Evolutionary conservation across 106 monocot species (phyloP), one percentile per base, ranked within the genome.

Genomic region (Allium sativum): DNA sequence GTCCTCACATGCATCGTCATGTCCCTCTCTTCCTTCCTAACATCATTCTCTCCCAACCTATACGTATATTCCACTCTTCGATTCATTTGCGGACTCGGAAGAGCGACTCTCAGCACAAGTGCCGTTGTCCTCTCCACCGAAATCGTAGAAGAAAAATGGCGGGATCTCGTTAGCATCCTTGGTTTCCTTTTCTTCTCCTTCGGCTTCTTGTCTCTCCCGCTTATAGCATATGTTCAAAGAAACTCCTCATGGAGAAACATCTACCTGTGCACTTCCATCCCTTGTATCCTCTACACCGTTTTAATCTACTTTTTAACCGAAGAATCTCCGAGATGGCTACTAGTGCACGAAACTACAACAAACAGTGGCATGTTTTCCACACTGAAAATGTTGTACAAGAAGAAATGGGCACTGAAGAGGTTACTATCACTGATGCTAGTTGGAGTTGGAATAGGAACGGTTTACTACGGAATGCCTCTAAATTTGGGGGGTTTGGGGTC

Each of bases 381-480:
- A 0, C 16, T 84, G 65, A 78, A 56, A 71, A 44, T 74, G 8
- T 61, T 91, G 13, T 66, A 69, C 45, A 68, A 68, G 58, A 72
- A 68, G 70, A 75, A 19, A 42, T 90, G 90, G 90, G 81, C 90
- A 9, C 41, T 64, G 7, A 74, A 64, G 72, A 15, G 90, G 54
- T 65, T 90, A 61, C 21, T 64, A 43, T 71, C 77, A 18, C 48
- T 85, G 54, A 90, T 85, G 90, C 55, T 42, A n/a, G 70, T 69
- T 12, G 45, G 64, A 1, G 71, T 90, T 48, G 86, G 86, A 12
- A 47, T 82, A n/a, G 87, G 92, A 4, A 69, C 79, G 69, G 70
- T 87, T 9, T 92, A 92, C 79, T 92, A 84, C 66, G 87, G 92
- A 7, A 79, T 92, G 84, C 92, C 92, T 11, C 63, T 92, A 1